Base-by-base conservation (phyloP, 768 basidiomycete genomes). In the Tricholoma saponaceum region DNA sequence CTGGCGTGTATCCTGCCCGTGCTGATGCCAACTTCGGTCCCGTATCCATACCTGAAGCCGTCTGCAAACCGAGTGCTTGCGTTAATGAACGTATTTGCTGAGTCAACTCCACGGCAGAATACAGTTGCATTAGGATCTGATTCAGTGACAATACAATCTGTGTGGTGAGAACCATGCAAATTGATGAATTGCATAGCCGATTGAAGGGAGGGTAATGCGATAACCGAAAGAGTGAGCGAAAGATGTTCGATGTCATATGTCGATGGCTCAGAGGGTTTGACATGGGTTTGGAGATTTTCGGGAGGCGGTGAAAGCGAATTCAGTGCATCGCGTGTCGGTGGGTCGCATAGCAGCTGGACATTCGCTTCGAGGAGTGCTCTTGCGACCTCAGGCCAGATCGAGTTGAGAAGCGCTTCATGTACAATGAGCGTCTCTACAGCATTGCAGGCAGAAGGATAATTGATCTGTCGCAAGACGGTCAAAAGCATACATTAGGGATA, bases 361-460 rank as follows among this genome's bases (percentile, higher is more conserved):
- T 81, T 79, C 16, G 81, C 81, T 0, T 73, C 72, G 25, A 98
- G 71, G 12, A 97, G 84, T 0, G 89, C 83, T 32, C 70, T 69
- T 12, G 92, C 94, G 47, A 98, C 86, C 5, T 76, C 74, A 2
- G 86, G 89, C 96, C 96, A 99, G 33, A 94, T 66, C 0, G 86
- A 87, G 14, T 76, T 54, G 23, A 98, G 71, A 3, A 92, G 70
- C 6, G 81, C 82, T 59, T 83, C 78, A 71, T 99, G 95, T 4
- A 99, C 74, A 51, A 99, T 79, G 28, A 98, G 80, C 0, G 90
- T 97, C 70, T 99, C 97, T 8, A 80, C 85, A 0, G 97, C 77
- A 68, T 99, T 99, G 72, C 97, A 99, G 0, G 95, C 97, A 14
- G 97, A 92, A 30, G 95, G 92, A 71, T 98, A 99, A 70, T 95